A percentile compares a stretch with the other conserved stretches of the same genome.
These are phyloP conservation scores for Dactylellina leptospora DNA, from an alignment of 2,329 filamentous ascomycete species.

Conservation along the genomic window DNA sequence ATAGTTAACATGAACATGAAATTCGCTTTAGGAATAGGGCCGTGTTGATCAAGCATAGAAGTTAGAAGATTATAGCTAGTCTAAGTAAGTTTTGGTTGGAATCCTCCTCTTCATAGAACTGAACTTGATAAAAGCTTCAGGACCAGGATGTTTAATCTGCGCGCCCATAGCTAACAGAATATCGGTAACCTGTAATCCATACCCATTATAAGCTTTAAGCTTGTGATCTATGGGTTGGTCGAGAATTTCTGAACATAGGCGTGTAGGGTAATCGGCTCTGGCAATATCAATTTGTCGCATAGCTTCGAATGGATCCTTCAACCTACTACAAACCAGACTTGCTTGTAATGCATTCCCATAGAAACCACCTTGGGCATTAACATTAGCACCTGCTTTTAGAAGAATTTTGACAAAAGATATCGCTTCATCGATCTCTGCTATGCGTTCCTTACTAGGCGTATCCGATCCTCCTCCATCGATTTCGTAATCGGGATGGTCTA, in stretches of 20 bases:
- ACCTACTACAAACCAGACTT: neutral
- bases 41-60: too few species aligned
- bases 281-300: neutral
- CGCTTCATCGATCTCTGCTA: neutral
- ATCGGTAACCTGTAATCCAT: neutral
- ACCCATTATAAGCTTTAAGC: neutral
- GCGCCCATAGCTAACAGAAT: neutral
- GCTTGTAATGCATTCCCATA: slow-evolving; percentile 4
- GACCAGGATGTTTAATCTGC: too few species aligned
- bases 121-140: too few species aligned
- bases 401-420: neutral
- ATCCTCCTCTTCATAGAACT: too few species aligned
- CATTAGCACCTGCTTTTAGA: neutral
- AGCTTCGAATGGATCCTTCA: slow-evolving; percentile 5
- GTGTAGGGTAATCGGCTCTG: neutral
- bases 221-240: neutral
- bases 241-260: neutral
- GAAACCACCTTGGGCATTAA: neutral
- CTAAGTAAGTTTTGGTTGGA: too few species aligned
- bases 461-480: neutral
- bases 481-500: neutral
- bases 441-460: neutral
- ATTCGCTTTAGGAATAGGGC: too few species aligned
- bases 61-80: too few species aligned
- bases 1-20: too few species aligned